These are phyloP conservation scores for Metroxylon sagu DNA, from an alignment of 176 grass and related monocot species.

Conservation along the genomic window DNA sequence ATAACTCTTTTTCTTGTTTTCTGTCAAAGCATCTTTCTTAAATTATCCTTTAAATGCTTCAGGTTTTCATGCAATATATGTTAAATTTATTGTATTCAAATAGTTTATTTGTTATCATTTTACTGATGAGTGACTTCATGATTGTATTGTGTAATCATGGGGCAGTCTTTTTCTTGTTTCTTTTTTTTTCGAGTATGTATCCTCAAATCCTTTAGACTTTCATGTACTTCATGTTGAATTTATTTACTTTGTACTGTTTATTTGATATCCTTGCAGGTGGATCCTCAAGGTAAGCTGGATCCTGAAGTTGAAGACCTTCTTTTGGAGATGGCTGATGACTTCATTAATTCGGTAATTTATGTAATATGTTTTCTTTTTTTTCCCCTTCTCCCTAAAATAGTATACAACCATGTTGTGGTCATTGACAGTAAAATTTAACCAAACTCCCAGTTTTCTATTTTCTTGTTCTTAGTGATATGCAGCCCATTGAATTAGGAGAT, in stretches of 20 bases:
- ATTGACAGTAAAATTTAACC: too few species aligned
- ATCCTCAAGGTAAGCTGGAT: slow-evolving; percentile 64
- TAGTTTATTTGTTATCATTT: slow-evolving; percentile 7
- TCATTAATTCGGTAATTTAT: slow-evolving; percentile 72
- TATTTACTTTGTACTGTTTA: neutral
- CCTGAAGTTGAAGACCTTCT: slow-evolving; percentile 72
- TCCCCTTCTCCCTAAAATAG: neutral
- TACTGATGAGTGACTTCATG: neutral
- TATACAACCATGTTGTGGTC: too few species aligned
- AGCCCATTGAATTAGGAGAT: neutral
- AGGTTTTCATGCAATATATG: too few species aligned
- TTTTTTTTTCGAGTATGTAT: neutral
- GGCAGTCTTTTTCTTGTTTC: too few species aligned
- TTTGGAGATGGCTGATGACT: slow-evolving; percentile 80
- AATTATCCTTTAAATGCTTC: too few species aligned
- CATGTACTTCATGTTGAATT: slow-evolving; percentile 1
- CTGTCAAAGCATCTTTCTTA: too few species aligned
- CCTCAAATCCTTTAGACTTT: neutral
- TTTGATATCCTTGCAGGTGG: slow-evolving; percentile 38
- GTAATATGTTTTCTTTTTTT: slow-evolving; percentile 13
- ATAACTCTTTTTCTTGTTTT: too few species aligned
- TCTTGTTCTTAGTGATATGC: neutral
- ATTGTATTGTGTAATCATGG: too few species aligned
- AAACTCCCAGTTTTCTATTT: too few species aligned
- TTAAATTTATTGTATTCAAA: too few species aligned